Base-by-base conservation (phyloP, 1,139 yeast species). In the Yamadazyma songkhlaensis region DNA sequence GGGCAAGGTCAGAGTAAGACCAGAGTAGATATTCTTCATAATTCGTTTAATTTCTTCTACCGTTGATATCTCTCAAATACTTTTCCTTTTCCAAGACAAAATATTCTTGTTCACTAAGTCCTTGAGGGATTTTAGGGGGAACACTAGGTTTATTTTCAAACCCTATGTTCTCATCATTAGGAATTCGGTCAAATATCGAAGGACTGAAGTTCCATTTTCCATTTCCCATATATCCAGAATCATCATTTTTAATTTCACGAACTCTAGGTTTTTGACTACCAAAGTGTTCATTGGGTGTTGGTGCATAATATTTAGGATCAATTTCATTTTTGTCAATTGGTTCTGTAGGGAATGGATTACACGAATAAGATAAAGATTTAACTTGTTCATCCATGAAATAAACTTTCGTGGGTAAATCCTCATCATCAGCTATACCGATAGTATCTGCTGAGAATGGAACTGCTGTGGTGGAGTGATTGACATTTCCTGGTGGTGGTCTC, bases 111-210 rank as follows among this genome's bases (percentile, higher is more conserved):
- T 72, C 72, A 3, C 63, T 57, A 47, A 76, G 53, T 0, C 81
- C 81, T 27, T 60, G 50, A 0, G 81, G 81, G n/a, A 75, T 67
- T 51, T 74, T 75, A 2, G 80, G 79, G 2, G 81, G 81, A 2
- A 74, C 71, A 14, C 51, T 52, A 0, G 80, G 79, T 35, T 72
- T 66, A 31, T 53, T 53, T 31, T 54, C 59, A 30, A 47, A 53
- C 22, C 59, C 60, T 20, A 34, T 30, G 33, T 60, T 60, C 32
- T 58, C 64, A 35, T 57, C 58, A 32, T 53, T 51, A 10, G 44
- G 41, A 12, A 57, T 52, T 41, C 62, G 43, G 40, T 62, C 65
- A 43, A 70, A 71, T 3, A 70, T 59, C 17, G 70, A 61, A 1
- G 76, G 76, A 3, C 73, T 66, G 39, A 69, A 69, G 37, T 56